Conservation (phyloP, 129 eudicot genomes). For the sunflower (Helianthus annuus) region DNA sequence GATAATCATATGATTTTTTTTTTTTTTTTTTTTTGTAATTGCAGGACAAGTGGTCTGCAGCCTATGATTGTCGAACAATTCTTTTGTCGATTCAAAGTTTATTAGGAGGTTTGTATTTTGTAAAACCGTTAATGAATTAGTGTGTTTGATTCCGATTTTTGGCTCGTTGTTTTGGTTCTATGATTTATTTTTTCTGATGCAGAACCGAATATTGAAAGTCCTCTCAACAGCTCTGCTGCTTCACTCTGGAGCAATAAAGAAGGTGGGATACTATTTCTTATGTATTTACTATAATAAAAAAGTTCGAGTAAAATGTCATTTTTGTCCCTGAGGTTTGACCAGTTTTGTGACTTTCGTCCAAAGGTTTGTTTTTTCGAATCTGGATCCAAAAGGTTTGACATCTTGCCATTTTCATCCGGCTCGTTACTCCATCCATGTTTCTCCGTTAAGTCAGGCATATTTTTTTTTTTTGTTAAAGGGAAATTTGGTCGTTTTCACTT, state of each 20-base stretch:
- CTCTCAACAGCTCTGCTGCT: slow-evolving; percentile 85
- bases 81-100: slow-evolving; percentile 87
- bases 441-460: no score
- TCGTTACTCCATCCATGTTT: no score
- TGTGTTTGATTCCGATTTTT: neutral
- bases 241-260: slow-evolving; percentile 78
- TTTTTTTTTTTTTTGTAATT: neutral
- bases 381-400: no score
- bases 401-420: no score
- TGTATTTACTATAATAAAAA: neutral
- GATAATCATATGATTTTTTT: neutral
- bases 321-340: no score
- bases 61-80: slow-evolving; percentile 88
- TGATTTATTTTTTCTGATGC: slow-evolving; percentile 31
- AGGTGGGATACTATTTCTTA: slow-evolving; percentile 38
- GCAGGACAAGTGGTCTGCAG: slow-evolving; percentile 95
- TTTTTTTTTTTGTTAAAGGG: no score
- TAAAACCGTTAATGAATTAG: slow-evolving; percentile 14
- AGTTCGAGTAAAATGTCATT: neutral
- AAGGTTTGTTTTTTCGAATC: no score
- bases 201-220: slow-evolving; percentile 85
- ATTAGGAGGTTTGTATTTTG: slow-evolving; percentile 61
- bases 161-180: slow-evolving; percentile 12
- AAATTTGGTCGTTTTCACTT: no score
- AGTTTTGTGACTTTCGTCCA: no score